These are phyloP conservation scores for Ophiocordyceps polyrhachis-furcata DNA, from an alignment of 2,329 filamentous ascomycete species.

Conservation along the genomic window DNA sequence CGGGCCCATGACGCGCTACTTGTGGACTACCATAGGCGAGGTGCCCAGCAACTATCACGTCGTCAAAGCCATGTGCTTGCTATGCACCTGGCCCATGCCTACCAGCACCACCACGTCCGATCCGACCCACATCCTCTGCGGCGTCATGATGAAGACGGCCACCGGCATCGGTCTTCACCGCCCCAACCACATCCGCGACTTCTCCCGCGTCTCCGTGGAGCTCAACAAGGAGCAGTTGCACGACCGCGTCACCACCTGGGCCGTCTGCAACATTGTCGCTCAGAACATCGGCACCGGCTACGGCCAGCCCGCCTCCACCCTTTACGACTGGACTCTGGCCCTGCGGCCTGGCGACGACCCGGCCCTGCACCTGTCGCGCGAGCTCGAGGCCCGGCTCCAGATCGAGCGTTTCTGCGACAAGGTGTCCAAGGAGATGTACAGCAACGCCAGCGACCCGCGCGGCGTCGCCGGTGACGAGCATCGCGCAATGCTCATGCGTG, in stretches of 20 bases:
- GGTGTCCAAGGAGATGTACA: conserved; percentile 63
- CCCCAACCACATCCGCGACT: conserved; percentile 67
- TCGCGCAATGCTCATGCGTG: conserved; percentile 45
- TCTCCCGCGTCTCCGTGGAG: conserved; percentile 56
- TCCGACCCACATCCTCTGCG: conserved; percentile 63
- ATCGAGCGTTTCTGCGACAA: conserved; percentile 63
- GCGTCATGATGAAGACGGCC: conserved; percentile 74
- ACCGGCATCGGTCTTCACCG: conserved; percentile 69
- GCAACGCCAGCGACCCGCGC: conserved; percentile 53
- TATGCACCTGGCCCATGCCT: conserved; percentile 69
- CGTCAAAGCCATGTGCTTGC: conserved; percentile 61
- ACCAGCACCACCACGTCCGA: conserved; percentile 67
- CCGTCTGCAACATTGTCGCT: conserved; percentile 68
- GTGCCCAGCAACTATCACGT: conserved; percentile 65
- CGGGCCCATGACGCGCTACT: conserved; percentile 46
- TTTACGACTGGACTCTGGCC: conserved; percentile 58
- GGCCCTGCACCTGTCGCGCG: conserved; percentile 37
- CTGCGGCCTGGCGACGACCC: conserved; percentile 40
- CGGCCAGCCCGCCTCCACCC: conserved; percentile 60
- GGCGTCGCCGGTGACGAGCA: conserved; percentile 51
- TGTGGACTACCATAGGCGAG: conserved; percentile 62
- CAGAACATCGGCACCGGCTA: conserved; percentile 71
- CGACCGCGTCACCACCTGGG: conserved; percentile 66
- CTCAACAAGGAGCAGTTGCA: conserved; percentile 63
- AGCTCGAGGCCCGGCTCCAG: conserved; percentile 48